Evolutionary conservation across 257 asterid species (phyloP), one percentile per base, ranked within the genome.

Genomic region (Coffea eugenioides): DNA sequence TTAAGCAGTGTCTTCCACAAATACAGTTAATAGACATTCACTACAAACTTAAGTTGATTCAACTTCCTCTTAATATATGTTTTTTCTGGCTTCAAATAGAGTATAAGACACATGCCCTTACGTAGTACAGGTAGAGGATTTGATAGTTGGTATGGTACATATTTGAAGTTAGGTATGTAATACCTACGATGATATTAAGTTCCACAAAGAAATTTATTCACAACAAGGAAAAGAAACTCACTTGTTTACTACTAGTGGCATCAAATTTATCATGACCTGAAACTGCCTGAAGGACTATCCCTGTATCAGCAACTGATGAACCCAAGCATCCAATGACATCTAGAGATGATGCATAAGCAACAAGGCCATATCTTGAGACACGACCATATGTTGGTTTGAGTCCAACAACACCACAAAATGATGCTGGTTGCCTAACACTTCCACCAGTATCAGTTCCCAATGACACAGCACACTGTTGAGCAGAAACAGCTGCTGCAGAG

Each of bases 391-490:
- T 96, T 82, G 98, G 99, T 85, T 96, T 96, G 66, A 96, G 81
- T 45, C 98, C 99, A 74, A 96, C 97, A 74, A 94, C 95, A 4
- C 99, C 99, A 85, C 98, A 96, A 80, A 96, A 96, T 14, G 99
- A 92, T 34, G 98, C 97, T 2, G 99, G 99, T 80, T 96, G 98
- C 79, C 99, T 93, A 49, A 96, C 98, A 87, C 98, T 96, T 74
- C 99, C 99, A 84, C 99, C 98, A 9, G 99, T 94, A 85, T 96
- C 99, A 77, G 97, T 93, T 83, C 99, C 97, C 82, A 96, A 83
- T 48, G 98, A 95, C 48, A 89, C 98, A 88, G 90, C 90, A 88
- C 99, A 96, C 75, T 96, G 99, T 84, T 95, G 87, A 71, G 99
- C 97, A 85, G 98, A 91, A 81, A 94, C 98, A 80, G 98, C 96